These are phyloP conservation scores for Candida incommunis DNA, from an alignment of 805 yeast species.

Conservation along the genomic window DNA sequence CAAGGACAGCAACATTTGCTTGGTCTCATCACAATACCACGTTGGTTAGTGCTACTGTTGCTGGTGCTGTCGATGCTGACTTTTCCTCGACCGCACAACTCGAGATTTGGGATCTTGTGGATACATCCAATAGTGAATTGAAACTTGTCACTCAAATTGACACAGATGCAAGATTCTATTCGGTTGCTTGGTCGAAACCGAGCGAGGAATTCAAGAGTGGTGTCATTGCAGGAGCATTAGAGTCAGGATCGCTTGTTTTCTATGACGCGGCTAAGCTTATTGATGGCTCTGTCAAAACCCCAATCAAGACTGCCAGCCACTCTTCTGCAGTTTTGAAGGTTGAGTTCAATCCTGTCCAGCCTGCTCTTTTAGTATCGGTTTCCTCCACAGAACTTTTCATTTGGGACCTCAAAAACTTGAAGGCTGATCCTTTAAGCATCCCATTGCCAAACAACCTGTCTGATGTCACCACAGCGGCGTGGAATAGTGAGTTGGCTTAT, in stretches of 20 bases:
- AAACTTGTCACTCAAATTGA: constrained; percentile 9
- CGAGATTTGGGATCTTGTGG: constrained; percentile 58
- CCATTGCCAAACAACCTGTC: constrained; percentile 63
- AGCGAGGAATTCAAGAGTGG: constrained; percentile 35
- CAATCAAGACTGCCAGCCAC: constrained; percentile 45
- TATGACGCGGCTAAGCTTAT: constrained; percentile 52
- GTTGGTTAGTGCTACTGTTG: constrained; percentile 84
- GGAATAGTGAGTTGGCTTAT: constrained; percentile 76
- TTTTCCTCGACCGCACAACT: constrained; percentile 68
- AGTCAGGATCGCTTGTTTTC: constrained; percentile 63
- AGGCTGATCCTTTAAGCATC: constrained; percentile 48
- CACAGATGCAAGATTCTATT: constrained; percentile 38
- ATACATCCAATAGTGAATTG: constrained; percentile 20
- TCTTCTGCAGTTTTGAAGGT: constrained; percentile 56
- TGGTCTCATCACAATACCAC: constrained; percentile 74
- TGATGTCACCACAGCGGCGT: constrained; percentile 66
- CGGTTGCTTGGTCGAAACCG: constrained; percentile 68
- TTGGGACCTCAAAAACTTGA: constrained; percentile 67
- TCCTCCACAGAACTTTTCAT: constrained; percentile 76
- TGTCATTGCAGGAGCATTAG: constrained; percentile 77
- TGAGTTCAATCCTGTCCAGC: constrained; percentile 63
- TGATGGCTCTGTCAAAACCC: constrained; percentile 29
- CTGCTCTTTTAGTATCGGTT: constrained; percentile 66
- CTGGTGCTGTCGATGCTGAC: constrained; percentile 86
- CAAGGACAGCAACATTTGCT: constrained; percentile 86